Base-by-base conservation (phyloP, 1,284 basidiomycete species). In the Somion occarium region DNA sequence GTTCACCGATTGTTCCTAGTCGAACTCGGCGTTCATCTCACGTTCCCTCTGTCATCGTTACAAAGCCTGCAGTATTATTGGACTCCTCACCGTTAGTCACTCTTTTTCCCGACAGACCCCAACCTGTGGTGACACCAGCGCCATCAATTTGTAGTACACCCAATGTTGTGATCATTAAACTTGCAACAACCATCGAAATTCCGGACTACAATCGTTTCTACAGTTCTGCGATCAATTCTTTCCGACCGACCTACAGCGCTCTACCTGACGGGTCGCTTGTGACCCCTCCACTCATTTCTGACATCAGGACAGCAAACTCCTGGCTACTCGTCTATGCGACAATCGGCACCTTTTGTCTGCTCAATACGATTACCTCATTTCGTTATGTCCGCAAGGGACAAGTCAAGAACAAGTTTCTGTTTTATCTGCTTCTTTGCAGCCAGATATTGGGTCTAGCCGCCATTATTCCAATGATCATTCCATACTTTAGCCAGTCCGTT, bases 361-460 rank as follows among this genome's bases (percentile, higher is more conserved):
- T 78, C 50, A 86, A 81, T 58, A 72, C 79, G n/a, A 56, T 75
- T 50, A 72, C 73, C 50, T 74, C 79, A 12, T 65, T 71, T 37
- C 70, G 74, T 54, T 85, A 81, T 62, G 61, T 83, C 38, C 71
- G 76, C 24, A 67, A 75, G 51, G 80, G 70, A 42, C 82, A 66
- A 68, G 79, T 78, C 59, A 86, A 78, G 71, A 82, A 75, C 69
- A 87, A 78, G 69, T 75, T 64, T 7, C 75, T 79, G 48, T 85
- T 77, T 61, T 83, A 73, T 62, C 69, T 73, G 46, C 73, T 78
- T 53, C 75, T 81, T 44, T 58, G 70, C 44, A 83, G 81, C 59
- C 83, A 85, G 60, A 52, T 80, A 3, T 64, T 83, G 13, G 80
- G 76, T 2, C 72, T 78, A 0, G 55, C 76, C 24, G 70, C 73